Base-by-base conservation (phyloP, 495 filamentous ascomycete species). In the Alectoria sarmentosa region DNA sequence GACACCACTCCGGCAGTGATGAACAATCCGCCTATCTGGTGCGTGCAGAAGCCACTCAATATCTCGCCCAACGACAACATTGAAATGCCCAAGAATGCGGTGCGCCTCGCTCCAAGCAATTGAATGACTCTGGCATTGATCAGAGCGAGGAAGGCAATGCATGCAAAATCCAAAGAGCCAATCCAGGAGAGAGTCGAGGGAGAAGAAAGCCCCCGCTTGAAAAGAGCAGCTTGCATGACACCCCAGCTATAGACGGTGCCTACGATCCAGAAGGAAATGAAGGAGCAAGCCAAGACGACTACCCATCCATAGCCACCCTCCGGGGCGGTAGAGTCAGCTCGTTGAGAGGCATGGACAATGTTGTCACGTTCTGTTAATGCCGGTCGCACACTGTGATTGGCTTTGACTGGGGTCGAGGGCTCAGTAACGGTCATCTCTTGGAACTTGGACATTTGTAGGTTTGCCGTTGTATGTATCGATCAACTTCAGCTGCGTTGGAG, bases 301-400 rank as follows among this genome's bases (percentile, higher is more conserved):
- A 80, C 75, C 84, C 84, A 87, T 57, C 80, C 84, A 60, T 84
- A 81, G 21, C 83, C 84, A 21, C 83, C 83, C 41, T 87, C 83
- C 3, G 83, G 83, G 4, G 62, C 54, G 6, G 59, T 55, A 2
- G 52, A 30, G 28, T 55, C 52, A 2, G 49, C 49, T 0, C 9
- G 28, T 6, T 30, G 52, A 8, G 28, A 55, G 28, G 30, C 52
- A 1, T 55, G 52, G 3, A 48, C 7, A 11, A 48, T 48, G 10
- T 48, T 23, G 46, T 48, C 46, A n/a, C 46, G n/a, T 3, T 5
- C 13, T 9, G 10, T 54, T 28, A 54, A 54, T 32, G 10, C 4
- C 26, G 14, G 49, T 32, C 49, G 49, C 49, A 5, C 13, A 19
- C 19, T 54, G 49, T 30, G 49, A 54, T 5, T 54, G 19, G 49